Evolutionary conservation across 257 asterid species (phyloP).

Genomic region (Penstemon eatonii): DNA sequence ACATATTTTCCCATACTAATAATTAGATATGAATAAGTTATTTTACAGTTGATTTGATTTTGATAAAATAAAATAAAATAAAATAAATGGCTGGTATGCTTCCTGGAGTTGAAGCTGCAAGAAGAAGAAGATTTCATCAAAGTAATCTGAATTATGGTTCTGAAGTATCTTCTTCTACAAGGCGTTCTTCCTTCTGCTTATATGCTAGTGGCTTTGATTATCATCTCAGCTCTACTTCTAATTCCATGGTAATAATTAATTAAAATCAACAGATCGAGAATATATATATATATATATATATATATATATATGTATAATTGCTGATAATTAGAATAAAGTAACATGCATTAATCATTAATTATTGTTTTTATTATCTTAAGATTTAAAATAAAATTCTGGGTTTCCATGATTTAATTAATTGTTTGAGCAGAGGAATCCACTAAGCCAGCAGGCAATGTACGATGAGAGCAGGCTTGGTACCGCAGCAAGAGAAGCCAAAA

Average conservation of each 20-base stretch:
- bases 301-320: no score
- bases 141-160: constrained; percentile 11
- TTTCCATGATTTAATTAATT: background rate
- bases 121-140: constrained; percentile 43
- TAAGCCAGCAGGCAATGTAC: constrained; percentile 24
- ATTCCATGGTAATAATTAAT: constrained; percentile 6
- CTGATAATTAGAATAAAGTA: no score
- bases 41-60: no score
- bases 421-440: constrained; percentile 37
- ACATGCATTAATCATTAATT: no score
- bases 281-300: no score
- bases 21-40: no score
- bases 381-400: no score
- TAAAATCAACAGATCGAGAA: no score
- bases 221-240: constrained; percentile 28
- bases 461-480: constrained; percentile 33
- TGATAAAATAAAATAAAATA: no score
- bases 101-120: constrained; percentile 53
- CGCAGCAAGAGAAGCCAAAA: constrained; percentile 42
- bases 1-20: background rate
- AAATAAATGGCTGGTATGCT: constrained; percentile 44
- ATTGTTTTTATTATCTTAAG: no score
- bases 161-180: constrained; percentile 29
- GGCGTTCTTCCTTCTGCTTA: constrained; percentile 52
- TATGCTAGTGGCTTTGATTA: constrained; percentile 41